Evolutionary conservation across 306 rosid species (phyloP).

Genomic region (Cucumis hystrix): DNA sequence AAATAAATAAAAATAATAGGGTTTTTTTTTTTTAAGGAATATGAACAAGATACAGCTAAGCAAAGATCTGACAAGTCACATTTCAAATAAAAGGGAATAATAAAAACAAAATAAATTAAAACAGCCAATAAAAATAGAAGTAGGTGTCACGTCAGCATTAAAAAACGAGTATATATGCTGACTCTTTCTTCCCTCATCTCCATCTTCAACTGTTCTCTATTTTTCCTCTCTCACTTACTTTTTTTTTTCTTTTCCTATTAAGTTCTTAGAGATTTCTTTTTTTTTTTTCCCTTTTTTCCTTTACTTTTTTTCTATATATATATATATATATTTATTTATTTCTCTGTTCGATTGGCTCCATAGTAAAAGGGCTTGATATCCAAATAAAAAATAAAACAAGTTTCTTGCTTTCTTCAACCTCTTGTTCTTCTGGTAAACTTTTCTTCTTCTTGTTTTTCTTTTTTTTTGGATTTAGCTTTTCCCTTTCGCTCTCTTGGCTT

Average conservation of each 20-base stretch:
- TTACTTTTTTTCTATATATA: too few relatives aligned
- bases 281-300: too few relatives aligned
- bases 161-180: neutral
- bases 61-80: neutral
- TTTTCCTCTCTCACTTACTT: neutral
- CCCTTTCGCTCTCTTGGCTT: neutral
- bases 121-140: neutral
- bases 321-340: neutral
- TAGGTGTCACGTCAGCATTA: neutral
- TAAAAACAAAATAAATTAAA: neutral
- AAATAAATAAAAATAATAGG: neutral
- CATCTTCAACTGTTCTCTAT: neutral
- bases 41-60: slow-evolving; percentile 2
- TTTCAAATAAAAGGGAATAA: neutral
- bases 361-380: neutral
- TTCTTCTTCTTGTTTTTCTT: too few relatives aligned
- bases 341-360: neutral
- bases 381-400: neutral
- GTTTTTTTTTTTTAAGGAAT: neutral
- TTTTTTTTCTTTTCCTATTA: neutral
- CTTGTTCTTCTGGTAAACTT: neutral
- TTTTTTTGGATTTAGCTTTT: neutral
- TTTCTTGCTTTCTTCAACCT: neutral
- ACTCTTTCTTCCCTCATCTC: neutral
- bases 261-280: too few relatives aligned